A percentile compares a stretch with the other conserved stretches of the same genome.
These are phyloP conservation scores for Ophiostoma tasmaniense DNA, from an alignment of 2,329 filamentous ascomycete genomes.

Conservation along the genomic window DNA sequence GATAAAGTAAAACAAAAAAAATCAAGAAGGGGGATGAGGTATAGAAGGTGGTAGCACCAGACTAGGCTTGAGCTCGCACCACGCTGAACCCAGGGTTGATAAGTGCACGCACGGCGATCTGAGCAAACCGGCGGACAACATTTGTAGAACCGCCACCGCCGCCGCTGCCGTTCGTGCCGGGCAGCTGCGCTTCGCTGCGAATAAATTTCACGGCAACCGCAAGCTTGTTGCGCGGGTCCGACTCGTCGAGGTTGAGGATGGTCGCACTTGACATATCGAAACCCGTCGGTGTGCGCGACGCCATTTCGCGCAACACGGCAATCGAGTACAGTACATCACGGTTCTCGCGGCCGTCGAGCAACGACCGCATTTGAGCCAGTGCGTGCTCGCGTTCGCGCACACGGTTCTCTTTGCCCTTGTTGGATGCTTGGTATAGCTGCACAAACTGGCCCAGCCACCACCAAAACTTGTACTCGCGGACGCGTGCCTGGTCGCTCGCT, in stretches of 20 bases:
- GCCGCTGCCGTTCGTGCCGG: not conserved
- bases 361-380: slow-evolving; percentile 55
- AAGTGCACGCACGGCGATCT: slow-evolving; percentile 55
- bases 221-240: slow-evolving; percentile 57
- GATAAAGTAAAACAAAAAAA: not conserved
- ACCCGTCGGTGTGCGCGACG: slow-evolving; percentile 47
- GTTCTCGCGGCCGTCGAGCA: slow-evolving; percentile 75
- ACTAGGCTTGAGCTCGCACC: slow-evolving; percentile 1
- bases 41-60: not conserved
- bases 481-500: slow-evolving; percentile 44
- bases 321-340: slow-evolving; percentile 87
- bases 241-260: slow-evolving; percentile 45
- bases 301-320: slow-evolving; percentile 67
- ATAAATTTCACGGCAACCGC: slow-evolving; percentile 64
- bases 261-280: slow-evolving; percentile 41
- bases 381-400: slow-evolving; percentile 52
- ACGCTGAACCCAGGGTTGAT: slow-evolving; percentile 45
- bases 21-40: not conserved
- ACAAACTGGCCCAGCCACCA: slow-evolving; percentile 65
- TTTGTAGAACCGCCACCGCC: slow-evolving; percentile 60
- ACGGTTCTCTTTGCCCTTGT: slow-evolving; percentile 33
- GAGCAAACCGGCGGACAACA: slow-evolving; percentile 60
- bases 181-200: slow-evolving; percentile 51
- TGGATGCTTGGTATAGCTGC: slow-evolving; percentile 43
- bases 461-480: slow-evolving; percentile 74